Evolutionary conservation across 768 basidiomycete genomes (phyloP).

Genomic region (Candolleomyces aberdarensis): DNA sequence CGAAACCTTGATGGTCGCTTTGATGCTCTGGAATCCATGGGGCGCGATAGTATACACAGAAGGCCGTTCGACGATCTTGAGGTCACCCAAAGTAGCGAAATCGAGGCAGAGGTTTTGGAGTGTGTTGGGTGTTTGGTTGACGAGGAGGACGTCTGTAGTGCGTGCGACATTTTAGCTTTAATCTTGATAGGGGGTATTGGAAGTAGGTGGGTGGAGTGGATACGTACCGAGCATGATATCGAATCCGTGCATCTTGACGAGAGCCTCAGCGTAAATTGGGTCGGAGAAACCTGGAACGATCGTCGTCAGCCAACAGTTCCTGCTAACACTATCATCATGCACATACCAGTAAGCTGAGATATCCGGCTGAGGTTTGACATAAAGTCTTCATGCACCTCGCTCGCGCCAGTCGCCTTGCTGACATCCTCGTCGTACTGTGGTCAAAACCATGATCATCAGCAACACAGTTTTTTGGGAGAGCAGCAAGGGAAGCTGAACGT

Average conservation of each 20-base stretch:
- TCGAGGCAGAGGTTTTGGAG: slow-evolving; percentile 96
- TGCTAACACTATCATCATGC: background rate
- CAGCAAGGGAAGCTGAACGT: slow-evolving; percentile 15
- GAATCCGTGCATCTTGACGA: slow-evolving; percentile 96
- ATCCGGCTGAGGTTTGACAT: slow-evolving; percentile 92
- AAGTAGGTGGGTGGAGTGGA: background rate
- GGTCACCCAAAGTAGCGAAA: slow-evolving; percentile 94
- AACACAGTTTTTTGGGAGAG: background rate
- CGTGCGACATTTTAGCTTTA: background rate
- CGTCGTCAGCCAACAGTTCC: background rate
- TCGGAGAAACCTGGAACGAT: slow-evolving; percentile 81
- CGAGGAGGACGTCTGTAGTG: slow-evolving; percentile 80
- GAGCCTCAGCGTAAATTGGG: slow-evolving; percentile 96
- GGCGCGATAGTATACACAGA: slow-evolving; percentile 91
- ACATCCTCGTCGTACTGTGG: slow-evolving; percentile 84
- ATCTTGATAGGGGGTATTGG: background rate
- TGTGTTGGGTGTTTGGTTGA: slow-evolving; percentile 93
- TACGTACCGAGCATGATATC: slow-evolving; percentile 84
- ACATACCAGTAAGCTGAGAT: slow-evolving; percentile 84
- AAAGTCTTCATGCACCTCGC: slow-evolving; percentile 86
- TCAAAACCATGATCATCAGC: slow-evolving; percentile 4
- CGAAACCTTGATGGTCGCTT: slow-evolving; percentile 97
- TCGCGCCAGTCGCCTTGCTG: slow-evolving; percentile 82
- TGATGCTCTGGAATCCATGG: slow-evolving; percentile 97
- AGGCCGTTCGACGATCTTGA: slow-evolving; percentile 96